Percentiles rank a stretch among this genome's conserved stretches.
phyloP scores from a whole-genome alignment of 495 filamentous ascomycete genomes.

The Xylaria grammica region DNA sequence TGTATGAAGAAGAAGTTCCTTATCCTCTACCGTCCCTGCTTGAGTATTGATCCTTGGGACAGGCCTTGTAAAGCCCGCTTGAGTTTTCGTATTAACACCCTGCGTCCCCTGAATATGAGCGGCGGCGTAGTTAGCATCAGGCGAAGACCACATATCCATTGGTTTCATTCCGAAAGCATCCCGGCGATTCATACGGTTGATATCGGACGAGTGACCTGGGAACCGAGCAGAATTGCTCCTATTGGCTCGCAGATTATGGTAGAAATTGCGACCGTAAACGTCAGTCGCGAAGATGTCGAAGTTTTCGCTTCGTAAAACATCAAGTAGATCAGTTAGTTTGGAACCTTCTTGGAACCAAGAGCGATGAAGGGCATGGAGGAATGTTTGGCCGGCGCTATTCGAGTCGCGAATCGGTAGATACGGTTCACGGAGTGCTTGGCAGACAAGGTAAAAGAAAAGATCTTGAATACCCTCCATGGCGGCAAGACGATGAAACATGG shows the following conservation, averaged over 20 bases:
- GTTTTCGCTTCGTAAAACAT: conserved; percentile 26
- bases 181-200: conserved; percentile 28
- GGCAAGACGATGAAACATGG: conserved; percentile 49
- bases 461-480: conserved; percentile 36
- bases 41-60: conserved; percentile 14
- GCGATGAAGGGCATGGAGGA: conserved; percentile 50
- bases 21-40: conserved; percentile 11
- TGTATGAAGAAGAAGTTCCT: conserved; percentile 30
- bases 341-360: conserved; percentile 42
- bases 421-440: conserved; percentile 23
- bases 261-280: conserved; percentile 52
- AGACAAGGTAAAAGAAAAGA: conserved; percentile 36
- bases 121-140: not conserved
- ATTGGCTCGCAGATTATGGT: conserved; percentile 40
- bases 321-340: conserved; percentile 36
- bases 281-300: conserved; percentile 46
- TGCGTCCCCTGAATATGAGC: not conserved
- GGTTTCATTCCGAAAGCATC: conserved; percentile 47
- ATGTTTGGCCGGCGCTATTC: conserved; percentile 54
- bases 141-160: conserved; percentile 9
- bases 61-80: not conserved
- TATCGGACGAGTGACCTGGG: conserved; percentile 24
- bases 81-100: not conserved
- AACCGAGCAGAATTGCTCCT: conserved; percentile 23
- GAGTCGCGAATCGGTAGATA: conserved; percentile 22